phyloP scores from a whole-genome alignment of 805 yeast species.

The Wickerhamiella occidentalis region DNA sequence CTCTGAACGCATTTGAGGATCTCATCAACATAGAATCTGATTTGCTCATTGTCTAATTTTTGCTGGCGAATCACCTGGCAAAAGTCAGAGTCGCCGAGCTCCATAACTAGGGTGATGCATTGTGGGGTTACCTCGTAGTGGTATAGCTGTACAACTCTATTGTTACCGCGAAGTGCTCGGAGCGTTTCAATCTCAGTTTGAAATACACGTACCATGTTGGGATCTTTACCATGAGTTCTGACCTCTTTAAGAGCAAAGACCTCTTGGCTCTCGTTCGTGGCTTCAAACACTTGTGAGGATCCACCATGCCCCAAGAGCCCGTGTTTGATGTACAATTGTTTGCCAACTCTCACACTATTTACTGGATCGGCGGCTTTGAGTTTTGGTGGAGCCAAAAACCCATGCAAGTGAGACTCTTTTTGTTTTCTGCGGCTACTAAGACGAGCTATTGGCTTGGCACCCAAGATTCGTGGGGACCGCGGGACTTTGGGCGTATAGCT shows the following conservation, averaged over 20 bases:
- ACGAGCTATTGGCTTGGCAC: background rate
- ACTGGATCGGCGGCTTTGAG: background rate
- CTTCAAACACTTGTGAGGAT: constrained; percentile 79
- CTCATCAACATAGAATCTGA: constrained; percentile 67
- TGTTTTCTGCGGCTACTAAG: background rate
- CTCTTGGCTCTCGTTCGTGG: constrained; percentile 42
- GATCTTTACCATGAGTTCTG: constrained; percentile 63
- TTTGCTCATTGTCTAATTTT: constrained; percentile 56
- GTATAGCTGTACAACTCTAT: constrained; percentile 62
- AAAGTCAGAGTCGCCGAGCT: constrained; percentile 82
- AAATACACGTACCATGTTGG: constrained; percentile 58
- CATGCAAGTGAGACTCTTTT: background rate
- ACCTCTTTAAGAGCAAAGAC: constrained; percentile 74
- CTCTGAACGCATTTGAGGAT: constrained; percentile 70
- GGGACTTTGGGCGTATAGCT: background rate
- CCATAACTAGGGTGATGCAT: constrained; percentile 67
- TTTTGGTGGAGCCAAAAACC: background rate
- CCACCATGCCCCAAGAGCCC: constrained; percentile 88
- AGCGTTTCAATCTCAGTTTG: constrained; percentile 81
- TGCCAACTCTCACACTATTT: constrained; percentile 34
- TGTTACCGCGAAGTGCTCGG: constrained; percentile 42
- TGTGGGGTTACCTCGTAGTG: constrained; percentile 60
- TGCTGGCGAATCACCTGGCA: constrained; percentile 63
- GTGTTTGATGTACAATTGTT: constrained; percentile 52
- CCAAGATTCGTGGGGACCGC: background rate